phyloP scores from a whole-genome alignment of 129 eudicot species.

The Chrysanthemum makinoi region DNA sequence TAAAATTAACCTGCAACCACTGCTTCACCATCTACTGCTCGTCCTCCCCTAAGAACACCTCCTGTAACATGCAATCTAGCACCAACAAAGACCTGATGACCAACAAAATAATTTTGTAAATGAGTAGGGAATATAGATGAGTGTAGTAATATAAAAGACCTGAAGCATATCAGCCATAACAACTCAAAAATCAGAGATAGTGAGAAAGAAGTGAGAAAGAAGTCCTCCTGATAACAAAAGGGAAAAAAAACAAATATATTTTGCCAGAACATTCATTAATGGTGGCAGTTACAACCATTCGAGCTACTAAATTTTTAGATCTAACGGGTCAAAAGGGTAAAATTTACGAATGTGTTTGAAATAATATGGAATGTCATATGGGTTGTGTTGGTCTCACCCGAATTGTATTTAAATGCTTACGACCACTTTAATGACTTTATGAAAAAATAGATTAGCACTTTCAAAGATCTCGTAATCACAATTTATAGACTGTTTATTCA shows the following conservation, averaged over 20 bases:
- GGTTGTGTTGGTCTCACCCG: too few species aligned
- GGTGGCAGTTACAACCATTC: neutral
- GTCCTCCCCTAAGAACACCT: constrained; percentile 91
- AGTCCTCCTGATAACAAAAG: neutral
- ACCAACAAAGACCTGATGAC: constrained; percentile 85
- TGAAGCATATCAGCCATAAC: neutral
- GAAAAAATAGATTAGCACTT: too few species aligned
- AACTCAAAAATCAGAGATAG: neutral
- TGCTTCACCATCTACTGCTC: constrained; percentile 86
- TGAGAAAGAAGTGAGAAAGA: too few species aligned
- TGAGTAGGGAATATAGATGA: neutral
- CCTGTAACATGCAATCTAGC: constrained; percentile 99
- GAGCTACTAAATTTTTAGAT: neutral
- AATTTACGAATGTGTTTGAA: too few species aligned
- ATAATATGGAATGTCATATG: too few species aligned
- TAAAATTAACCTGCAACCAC: constrained; percentile 66
- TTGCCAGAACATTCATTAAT: neutral
- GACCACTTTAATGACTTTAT: too few species aligned
- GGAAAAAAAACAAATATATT: neutral
- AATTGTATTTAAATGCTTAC: too few species aligned
- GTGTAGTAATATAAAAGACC: neutral
- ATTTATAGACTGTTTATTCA: too few species aligned
- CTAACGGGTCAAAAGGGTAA: neutral
- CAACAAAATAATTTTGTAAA: constrained; percentile 12
- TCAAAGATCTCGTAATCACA: too few species aligned